A percentile compares a stretch with the other conserved stretches of the same genome.
Conservation (phyloP, 2,329 filamentous ascomycete species). For the Tolypocladium ovalisporum region DNA sequence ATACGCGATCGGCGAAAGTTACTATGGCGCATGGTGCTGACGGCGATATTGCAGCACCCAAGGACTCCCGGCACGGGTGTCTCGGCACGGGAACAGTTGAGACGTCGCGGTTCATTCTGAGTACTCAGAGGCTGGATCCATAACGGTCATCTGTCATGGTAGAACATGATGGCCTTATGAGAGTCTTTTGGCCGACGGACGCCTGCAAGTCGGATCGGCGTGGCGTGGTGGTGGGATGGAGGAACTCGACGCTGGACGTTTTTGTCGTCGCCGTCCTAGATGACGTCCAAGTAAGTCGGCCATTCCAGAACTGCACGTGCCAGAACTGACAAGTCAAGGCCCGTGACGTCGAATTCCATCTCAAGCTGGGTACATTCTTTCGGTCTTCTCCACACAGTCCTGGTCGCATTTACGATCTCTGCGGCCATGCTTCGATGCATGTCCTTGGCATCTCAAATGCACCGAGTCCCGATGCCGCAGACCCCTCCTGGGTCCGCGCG, state of each 20-base stretch:
- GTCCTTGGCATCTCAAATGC: conserved; percentile 78
- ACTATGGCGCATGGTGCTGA: neutral
- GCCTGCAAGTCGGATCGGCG: conserved; percentile 59
- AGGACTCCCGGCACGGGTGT: conserved; percentile 68
- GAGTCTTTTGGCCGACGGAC: conserved; percentile 96
- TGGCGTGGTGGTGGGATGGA: conserved; percentile 90
- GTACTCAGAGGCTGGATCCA: conserved; percentile 9
- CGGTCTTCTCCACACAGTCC: conserved; percentile 73
- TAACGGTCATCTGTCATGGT: conserved; percentile 43
- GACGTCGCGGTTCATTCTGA: conserved; percentile 90
- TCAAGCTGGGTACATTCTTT: conserved; percentile 74
- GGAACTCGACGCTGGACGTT: conserved; percentile 82
- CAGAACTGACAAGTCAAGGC: conserved; percentile 33
- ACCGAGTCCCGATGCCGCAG: conserved; percentile 34
- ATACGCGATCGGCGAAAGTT: neutral
- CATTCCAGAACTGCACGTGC: neutral
- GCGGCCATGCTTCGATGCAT: conserved; percentile 71
- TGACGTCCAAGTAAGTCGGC: conserved; percentile 66
- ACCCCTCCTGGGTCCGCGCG: conserved; percentile 60
- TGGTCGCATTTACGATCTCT: conserved; percentile 70
- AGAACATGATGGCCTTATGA: conserved; percentile 81
- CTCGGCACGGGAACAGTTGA: conserved; percentile 89
- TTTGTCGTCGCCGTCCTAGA: conserved; percentile 85
- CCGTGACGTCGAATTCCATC: conserved; percentile 74
- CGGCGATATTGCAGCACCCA: conserved; percentile 53